A percentile compares a stretch with the other conserved stretches of the same genome.
Evolutionary conservation across 2,329 filamentous ascomycete genomes (phyloP).

Genomic region (Davidsoniella australis): DNA sequence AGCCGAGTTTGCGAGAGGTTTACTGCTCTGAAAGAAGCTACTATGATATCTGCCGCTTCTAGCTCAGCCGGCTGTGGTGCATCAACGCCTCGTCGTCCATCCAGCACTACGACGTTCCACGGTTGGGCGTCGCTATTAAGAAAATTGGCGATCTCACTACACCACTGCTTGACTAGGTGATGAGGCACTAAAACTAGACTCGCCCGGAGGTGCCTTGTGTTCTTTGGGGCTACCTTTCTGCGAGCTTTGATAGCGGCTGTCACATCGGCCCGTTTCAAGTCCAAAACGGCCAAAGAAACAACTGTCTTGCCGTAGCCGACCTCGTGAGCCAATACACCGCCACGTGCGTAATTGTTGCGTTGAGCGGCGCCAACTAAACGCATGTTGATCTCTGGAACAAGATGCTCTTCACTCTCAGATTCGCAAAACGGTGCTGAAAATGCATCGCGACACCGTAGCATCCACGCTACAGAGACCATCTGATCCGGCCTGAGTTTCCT

Average conservation of each 20-base stretch:
- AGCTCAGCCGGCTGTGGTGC: conserved; percentile 13
- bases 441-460: conserved; percentile 15
- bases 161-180: conserved; percentile 26
- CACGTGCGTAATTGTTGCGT: conserved; percentile 17
- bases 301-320: conserved; percentile 30
- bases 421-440: conserved; percentile 19
- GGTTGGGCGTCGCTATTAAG: conserved; percentile 12
- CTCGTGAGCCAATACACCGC: conserved; percentile 27
- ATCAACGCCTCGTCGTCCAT: conserved; percentile 15
- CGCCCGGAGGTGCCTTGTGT: conserved; percentile 17
- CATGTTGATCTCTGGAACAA: conserved; percentile 19
- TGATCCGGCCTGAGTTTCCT: conserved; percentile 15
- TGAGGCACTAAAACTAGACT: conserved; percentile 25
- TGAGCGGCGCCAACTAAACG: conserved; percentile 20
- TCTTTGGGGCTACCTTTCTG: background rate
- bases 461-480: conserved; percentile 15
- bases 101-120: conserved; percentile 15
- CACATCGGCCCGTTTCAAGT: conserved; percentile 15
- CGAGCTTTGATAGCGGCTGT: conserved; percentile 16
- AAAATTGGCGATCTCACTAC: conserved; percentile 20
- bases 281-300: conserved; percentile 23
- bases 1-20: conserved; percentile 5
- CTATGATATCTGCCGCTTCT: conserved; percentile 22
- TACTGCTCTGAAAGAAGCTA: conserved; percentile 17
- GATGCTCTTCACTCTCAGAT: conserved; percentile 23